A percentile compares a stretch with the other conserved stretches of the same genome.
Conservation (phyloP, 441 rosid genomes). For the Adansonia grandidieri region DNA sequence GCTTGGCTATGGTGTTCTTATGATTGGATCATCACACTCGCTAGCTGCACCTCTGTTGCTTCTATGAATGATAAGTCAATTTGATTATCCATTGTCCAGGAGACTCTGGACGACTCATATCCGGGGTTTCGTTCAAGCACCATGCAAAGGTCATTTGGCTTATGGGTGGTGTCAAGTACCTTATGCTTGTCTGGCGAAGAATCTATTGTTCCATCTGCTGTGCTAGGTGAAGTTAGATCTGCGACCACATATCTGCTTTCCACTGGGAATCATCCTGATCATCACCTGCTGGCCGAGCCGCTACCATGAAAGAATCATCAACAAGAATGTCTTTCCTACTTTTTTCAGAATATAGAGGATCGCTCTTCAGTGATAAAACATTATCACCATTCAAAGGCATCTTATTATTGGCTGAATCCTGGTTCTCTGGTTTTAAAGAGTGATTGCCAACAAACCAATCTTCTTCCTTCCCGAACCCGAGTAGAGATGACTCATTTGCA, state of each 20-base stretch:
- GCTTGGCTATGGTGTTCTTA: constrained; percentile 39
- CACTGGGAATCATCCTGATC: constrained; percentile 54
- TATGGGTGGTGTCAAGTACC: constrained; percentile 30
- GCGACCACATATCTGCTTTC: constrained; percentile 70
- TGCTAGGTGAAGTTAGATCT: constrained; percentile 51
- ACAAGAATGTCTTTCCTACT: constrained; percentile 42
- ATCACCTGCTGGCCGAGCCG: constrained; percentile 40
- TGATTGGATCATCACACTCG: constrained; percentile 35
- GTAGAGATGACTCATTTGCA: constrained; percentile 41
- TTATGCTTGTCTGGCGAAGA: constrained; percentile 40
- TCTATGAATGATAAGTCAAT: constrained; percentile 61
- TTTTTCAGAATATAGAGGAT: constrained; percentile 32
- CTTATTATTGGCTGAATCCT: constrained; percentile 36
- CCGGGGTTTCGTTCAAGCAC: constrained; percentile 58
- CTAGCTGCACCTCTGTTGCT: constrained; percentile 42
- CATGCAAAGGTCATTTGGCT: constrained; percentile 65
- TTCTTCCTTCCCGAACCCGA: constrained; percentile 59
- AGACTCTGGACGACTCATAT: constrained; percentile 16
- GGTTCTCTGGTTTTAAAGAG: constrained; percentile 39
- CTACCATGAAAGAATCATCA: constrained; percentile 86
- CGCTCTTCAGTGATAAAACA: constrained; percentile 31
- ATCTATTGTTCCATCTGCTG: constrained; percentile 36
- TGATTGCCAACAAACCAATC: constrained; percentile 54
- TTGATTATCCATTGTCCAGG: constrained; percentile 55
- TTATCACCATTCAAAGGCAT: constrained; percentile 44